Base-by-base conservation (phyloP, 2,329 filamentous ascomycete genomes). In the Thielaviopsis musarum region DNA sequence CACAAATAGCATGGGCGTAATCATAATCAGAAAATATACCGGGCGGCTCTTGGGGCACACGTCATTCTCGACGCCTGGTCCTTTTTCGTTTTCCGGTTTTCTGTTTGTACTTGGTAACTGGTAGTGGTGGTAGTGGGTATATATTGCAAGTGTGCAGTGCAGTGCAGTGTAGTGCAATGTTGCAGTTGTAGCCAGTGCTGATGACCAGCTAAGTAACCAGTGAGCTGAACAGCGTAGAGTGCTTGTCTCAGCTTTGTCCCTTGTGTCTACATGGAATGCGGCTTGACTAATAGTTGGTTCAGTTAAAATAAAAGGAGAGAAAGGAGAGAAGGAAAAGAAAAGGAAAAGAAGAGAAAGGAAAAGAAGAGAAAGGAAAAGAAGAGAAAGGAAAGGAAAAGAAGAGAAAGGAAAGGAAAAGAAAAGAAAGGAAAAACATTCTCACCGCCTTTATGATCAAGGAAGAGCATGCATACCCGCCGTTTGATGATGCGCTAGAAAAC, bases 401-500 rank as follows among this genome's bases (percentile, higher is more conserved):
- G 38, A 59, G 53, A n/a, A n/a, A n/a, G n/a, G n/a, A n/a, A n/a
- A n/a, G n/a, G n/a, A 21, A 56, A 56, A 19, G 34, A 51, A 51
- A 10, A 57, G 53, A 59, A 56, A 22, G 26, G 21, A 26, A 56
- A 51, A 12, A 17, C 17, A 19, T 24, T 24, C 22, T 51, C 48
- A 21, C 22, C 21, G 54, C 22, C 15, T 52, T 22, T 54, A n/a
- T 6, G 30, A 10, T 10, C 4, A 45, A 45, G 38, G 38, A 45
- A 45, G 15, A n/a, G 17, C 38, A 17, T 45, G 38, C 38, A 45
- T 45, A 45, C 38, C 38, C 38, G 38, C n/a, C 13, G 15, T 45
- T 45, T 45, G 38, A 45, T 45, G 5, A 45, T 45, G 38, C 17
- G 3, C 17, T 45, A n/a, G 38, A 2, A 45, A 45, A n/a, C 38